Evolutionary conservation across 768 basidiomycete species (phyloP).

Genomic region (Boletellus emodensis): DNA sequence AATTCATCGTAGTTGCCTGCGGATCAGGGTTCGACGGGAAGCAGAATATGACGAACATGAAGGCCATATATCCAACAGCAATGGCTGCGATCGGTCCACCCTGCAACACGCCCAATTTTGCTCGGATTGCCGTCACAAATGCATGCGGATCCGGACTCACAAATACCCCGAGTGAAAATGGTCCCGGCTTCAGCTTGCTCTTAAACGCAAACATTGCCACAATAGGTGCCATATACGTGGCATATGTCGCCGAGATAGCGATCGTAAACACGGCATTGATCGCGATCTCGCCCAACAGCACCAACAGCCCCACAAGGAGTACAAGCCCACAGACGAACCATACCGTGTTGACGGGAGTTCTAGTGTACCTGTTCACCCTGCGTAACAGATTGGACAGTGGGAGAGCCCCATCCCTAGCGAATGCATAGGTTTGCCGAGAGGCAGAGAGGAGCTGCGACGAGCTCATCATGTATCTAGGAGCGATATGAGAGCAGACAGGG

Average conservation of each 20-base stretch:
- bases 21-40: constrained; percentile 54
- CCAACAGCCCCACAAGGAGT: constrained; percentile 45
- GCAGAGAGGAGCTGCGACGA: constrained; percentile 40
- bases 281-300: constrained; percentile 49
- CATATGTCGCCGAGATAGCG: constrained; percentile 39
- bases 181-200: constrained; percentile 42
- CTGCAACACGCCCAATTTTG: constrained; percentile 27
- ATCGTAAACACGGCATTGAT: constrained; percentile 55
- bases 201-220: constrained; percentile 43
- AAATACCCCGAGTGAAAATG: constrained; percentile 41
- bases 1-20: constrained; percentile 57
- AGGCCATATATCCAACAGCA: constrained; percentile 59
- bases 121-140: too few relatives aligned
- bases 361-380: constrained; percentile 45
- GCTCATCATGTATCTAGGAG: constrained; percentile 41
- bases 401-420: constrained; percentile 55
- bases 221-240: constrained; percentile 46
- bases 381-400: constrained; percentile 52
- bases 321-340: constrained; percentile 44
- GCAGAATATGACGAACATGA: constrained; percentile 56
- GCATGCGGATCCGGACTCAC: constrained; percentile 21
- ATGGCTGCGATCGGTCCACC: constrained; percentile 50
- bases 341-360: constrained; percentile 55
- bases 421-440: constrained; percentile 53
- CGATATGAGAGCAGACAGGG: background rate